These are phyloP conservation scores for Botrytis aclada DNA, from an alignment of 2,329 filamentous ascomycete genomes.

Conservation along the genomic window DNA sequence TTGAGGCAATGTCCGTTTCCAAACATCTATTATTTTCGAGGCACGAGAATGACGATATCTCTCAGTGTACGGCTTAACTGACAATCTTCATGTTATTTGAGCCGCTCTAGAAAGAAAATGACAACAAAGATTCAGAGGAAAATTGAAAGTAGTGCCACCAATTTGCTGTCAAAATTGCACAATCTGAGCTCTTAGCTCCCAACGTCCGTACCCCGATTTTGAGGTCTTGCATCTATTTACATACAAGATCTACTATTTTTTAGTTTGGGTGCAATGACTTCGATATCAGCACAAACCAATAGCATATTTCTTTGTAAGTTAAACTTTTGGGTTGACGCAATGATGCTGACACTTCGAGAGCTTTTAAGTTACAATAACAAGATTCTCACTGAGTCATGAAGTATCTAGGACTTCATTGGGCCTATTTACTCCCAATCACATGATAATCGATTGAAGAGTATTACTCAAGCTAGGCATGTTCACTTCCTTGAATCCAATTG, in stretches of 20 bases:
- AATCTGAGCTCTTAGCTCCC: fast-evolving
- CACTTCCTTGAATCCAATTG: no score
- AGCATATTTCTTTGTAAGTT: fast-evolving
- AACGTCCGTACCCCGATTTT: background rate
- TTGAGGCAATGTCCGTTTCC: background rate
- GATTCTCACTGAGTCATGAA: no score
- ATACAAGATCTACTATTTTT: background rate
- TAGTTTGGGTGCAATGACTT: background rate
- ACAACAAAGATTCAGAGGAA: background rate
- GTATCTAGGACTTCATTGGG: no score
- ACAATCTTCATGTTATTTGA: fast-evolving
- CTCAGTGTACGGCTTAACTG: fast-evolving
- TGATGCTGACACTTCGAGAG: background rate
- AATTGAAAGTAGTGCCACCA: fast-evolving
- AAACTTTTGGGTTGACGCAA: background rate
- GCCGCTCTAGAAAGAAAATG: fast-evolving
- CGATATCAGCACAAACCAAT: background rate
- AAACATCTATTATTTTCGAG: background rate
- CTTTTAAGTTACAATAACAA: no score
- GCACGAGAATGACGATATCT: background rate
- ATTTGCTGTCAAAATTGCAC: background rate
- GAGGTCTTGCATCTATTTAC: background rate
- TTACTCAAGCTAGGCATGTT: no score
- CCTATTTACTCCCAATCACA: no score
- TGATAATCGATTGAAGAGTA: fast-evolving